Evolutionary conservation across 1,139 yeast genomes (phyloP).

Genomic region (Trichomonascaceae sp.): DNA sequence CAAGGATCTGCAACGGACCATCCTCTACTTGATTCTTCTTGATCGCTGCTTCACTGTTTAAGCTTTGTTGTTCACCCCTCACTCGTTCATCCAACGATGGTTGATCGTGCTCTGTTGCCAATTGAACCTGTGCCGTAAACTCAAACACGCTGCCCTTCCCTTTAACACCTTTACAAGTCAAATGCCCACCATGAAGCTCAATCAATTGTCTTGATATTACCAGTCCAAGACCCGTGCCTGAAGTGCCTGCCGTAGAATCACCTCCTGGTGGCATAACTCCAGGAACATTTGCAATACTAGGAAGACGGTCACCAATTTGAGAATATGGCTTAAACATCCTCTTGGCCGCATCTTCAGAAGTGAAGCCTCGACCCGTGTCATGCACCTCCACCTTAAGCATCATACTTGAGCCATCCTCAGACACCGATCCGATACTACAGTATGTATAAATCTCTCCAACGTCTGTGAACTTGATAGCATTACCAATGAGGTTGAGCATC

Average conservation of each 20-base stretch:
- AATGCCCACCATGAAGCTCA: constrained; percentile 75
- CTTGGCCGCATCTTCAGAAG: constrained; percentile 43
- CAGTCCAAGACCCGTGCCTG: constrained; percentile 85
- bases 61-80: constrained; percentile 13
- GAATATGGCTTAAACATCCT: constrained; percentile 88
- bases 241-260: constrained; percentile 26
- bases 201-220: constrained; percentile 84
- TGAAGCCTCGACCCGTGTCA: constrained; percentile 92
- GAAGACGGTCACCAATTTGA: constrained; percentile 56
- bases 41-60: constrained; percentile 4
- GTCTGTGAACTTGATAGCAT: constrained; percentile 78
- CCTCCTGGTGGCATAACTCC: constrained; percentile 8
- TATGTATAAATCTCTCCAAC: constrained; percentile 53
- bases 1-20: constrained; percentile 21
- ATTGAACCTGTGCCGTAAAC: constrained; percentile 29
- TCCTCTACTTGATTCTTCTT: constrained; percentile 4
- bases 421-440: constrained; percentile 22
- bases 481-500: constrained; percentile 81
- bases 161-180: constrained; percentile 61
- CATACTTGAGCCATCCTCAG: constrained; percentile 25
- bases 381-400: constrained; percentile 65
- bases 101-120: constrained; percentile 26
- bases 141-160: constrained; percentile 75
- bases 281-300: constrained; percentile 5
- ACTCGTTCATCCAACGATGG: constrained; percentile 22